phyloP scores from a whole-genome alignment of 1,284 basidiomycete genomes.

The Gymnopus androsaceus region DNA sequence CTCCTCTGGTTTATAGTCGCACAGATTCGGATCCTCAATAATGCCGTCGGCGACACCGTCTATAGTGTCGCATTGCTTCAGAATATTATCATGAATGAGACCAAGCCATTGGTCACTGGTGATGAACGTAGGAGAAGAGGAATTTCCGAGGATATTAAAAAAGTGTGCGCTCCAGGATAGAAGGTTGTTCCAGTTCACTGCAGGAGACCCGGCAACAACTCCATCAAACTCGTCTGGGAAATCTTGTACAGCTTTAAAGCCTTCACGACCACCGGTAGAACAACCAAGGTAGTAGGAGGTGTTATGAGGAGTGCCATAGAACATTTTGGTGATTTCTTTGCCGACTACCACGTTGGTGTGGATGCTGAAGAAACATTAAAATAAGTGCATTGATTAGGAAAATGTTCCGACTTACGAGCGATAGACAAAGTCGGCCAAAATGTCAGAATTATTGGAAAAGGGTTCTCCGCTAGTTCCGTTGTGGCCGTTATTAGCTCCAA shows the following conservation, averaged over 20 bases:
- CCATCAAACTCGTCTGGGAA: conserved; percentile 24
- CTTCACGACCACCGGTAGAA: conserved; percentile 23
- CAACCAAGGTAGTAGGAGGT: conserved; percentile 24
- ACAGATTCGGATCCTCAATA: conserved; percentile 34
- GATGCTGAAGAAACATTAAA: too few relatives aligned
- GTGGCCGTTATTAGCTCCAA: conserved; percentile 17
- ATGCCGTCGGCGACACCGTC: conserved; percentile 36
- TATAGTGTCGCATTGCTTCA: conserved; percentile 30
- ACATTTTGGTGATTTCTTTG: conserved; percentile 18
- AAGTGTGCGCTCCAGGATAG: conserved; percentile 13
- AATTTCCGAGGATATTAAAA: conserved; percentile 3
- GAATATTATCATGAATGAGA: conserved; percentile 16
- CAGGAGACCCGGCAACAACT: conserved; percentile 22
- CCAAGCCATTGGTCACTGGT: conserved; percentile 6
- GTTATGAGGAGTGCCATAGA: conserved; percentile 16
- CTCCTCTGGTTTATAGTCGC: conserved; percentile 33
- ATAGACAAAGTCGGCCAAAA: conserved; percentile 15
- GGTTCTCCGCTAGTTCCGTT: conserved; percentile 14
- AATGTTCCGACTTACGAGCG: conserved; percentile 17
- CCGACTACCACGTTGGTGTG: conserved; percentile 19
- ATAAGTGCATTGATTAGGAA: too few relatives aligned
- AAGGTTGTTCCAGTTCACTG: conserved; percentile 17
- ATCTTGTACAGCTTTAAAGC: conserved; percentile 18
- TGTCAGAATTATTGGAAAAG: conserved; percentile 11
- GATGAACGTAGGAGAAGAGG: conserved; percentile 14